These are phyloP conservation scores for Phytopythium mirpurense DNA, from an alignment of 352 stramenopile genomes.

Conservation along the genomic window DNA sequence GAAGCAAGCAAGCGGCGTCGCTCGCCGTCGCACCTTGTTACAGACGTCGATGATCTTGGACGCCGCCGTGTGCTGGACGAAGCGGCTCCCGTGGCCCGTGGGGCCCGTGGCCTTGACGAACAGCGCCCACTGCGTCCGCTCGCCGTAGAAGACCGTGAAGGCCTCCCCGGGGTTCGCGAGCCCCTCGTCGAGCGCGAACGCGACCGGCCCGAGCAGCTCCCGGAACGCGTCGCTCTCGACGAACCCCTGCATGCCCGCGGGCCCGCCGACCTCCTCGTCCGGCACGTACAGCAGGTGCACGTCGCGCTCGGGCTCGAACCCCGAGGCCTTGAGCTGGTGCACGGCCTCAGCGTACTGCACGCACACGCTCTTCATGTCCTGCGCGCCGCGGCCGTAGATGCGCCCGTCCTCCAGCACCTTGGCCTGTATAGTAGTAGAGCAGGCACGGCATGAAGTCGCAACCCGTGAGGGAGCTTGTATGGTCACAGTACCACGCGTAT, in stretches of 20 bases:
- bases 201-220: slow-evolving; percentile 76
- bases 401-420: slow-evolving; percentile 84
- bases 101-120: slow-evolving; percentile 72
- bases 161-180: slow-evolving; percentile 85
- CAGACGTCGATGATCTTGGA: slow-evolving; percentile 90
- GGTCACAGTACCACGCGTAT: too few species aligned
- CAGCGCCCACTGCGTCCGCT: slow-evolving; percentile 92
- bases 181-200: slow-evolving; percentile 93
- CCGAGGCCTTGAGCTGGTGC: slow-evolving; percentile 46
- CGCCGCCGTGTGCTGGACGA: slow-evolving; percentile 93
- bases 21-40: slow-evolving; percentile 65
- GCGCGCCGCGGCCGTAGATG: slow-evolving; percentile 91
- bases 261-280: slow-evolving; percentile 92
- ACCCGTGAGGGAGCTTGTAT: too few species aligned
- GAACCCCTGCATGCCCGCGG: slow-evolving; percentile 90
- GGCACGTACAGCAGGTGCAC: slow-evolving; percentile 92
- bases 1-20: too few species aligned
- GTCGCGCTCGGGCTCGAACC: slow-evolving; percentile 78
- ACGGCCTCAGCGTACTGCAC: slow-evolving; percentile 95
- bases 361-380: slow-evolving; percentile 97
- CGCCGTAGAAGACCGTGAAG: slow-evolving; percentile 96
- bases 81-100: slow-evolving; percentile 88
- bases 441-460: too few species aligned
- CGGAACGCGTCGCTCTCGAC: slow-evolving; percentile 77
- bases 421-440: slow-evolving; percentile 8